A percentile compares a stretch with the other conserved stretches of the same genome.
These are phyloP conservation scores for Fallopia convolvulus DNA, from an alignment of 148 eudicot species.

Conservation along the genomic window DNA sequence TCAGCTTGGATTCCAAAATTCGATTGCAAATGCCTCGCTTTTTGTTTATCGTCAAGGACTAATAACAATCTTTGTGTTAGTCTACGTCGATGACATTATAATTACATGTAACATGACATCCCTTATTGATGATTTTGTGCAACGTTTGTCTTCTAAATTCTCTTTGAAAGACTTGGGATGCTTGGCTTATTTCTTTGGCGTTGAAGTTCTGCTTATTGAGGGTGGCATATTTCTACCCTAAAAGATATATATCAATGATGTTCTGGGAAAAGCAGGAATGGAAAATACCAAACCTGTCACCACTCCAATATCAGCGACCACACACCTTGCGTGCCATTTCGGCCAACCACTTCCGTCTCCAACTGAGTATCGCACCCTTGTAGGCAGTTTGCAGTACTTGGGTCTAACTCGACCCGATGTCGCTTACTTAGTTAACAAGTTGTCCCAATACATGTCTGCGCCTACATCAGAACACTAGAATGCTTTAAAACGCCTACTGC, in stretches of 20 bases:
- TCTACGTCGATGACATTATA: slow-evolving; percentile 6
- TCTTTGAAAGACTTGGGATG: neutral
- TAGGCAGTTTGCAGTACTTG: neutral
- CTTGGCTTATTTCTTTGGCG: neutral
- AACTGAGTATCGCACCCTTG: neutral
- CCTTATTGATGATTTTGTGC: neutral
- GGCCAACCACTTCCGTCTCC: neutral
- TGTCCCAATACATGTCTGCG: neutral
- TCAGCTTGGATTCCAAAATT: neutral
- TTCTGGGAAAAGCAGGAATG: neutral
- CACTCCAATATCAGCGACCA: neutral
- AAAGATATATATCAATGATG: neutral
- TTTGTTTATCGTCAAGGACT: neutral
- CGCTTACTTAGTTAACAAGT: neutral
- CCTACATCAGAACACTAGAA: neutral
- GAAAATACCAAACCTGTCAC: neutral
- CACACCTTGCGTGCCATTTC: no score
- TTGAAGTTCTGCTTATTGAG: neutral
- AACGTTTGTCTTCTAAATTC: neutral
- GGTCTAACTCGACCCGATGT: neutral
- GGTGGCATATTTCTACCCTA: neutral
- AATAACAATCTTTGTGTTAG: neutral
- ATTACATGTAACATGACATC: neutral
- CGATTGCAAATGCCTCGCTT: neutral
- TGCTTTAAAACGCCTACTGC: neutral